Percentiles rank a stretch among this genome's conserved stretches.
Conservation (phyloP, 768 basidiomycete species). For the Suillus decipiens region DNA sequence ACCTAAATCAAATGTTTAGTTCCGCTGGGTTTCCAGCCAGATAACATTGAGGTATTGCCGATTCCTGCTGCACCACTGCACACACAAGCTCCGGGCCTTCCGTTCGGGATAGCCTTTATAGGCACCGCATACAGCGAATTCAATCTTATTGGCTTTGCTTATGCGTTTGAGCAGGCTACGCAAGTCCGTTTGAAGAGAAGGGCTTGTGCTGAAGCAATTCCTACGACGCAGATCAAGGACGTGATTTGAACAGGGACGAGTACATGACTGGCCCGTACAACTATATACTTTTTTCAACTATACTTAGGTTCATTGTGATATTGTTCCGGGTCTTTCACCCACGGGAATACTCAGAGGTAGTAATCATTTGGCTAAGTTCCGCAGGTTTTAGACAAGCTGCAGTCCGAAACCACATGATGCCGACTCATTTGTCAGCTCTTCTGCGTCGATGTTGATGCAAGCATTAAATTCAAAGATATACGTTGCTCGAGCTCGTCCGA, state of each 20-base stretch:
- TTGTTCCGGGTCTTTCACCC: too few relatives aligned
- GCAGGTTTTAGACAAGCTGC: too few relatives aligned
- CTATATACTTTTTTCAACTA: neutral
- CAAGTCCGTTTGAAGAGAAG: slow-evolving; percentile 47
- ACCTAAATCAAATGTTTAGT: slow-evolving; percentile 32
- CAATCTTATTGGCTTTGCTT: slow-evolving; percentile 56
- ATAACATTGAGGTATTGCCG: slow-evolving; percentile 41
- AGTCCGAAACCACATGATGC: too few relatives aligned
- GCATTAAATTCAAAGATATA: too few relatives aligned
- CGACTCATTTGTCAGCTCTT: too few relatives aligned
- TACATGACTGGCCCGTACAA: neutral
- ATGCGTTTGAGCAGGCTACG: slow-evolving; percentile 68
- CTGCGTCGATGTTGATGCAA: too few relatives aligned
- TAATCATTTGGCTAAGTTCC: too few relatives aligned
- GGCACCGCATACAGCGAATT: slow-evolving; percentile 64
- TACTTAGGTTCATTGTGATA: neutral
- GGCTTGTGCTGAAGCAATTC: slow-evolving; percentile 55
- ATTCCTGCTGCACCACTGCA: slow-evolving; percentile 44
- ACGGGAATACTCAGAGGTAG: too few relatives aligned
- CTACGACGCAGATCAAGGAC: slow-evolving; percentile 50
- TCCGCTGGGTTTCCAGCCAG: slow-evolving; percentile 61
- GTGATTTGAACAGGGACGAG: slow-evolving; percentile 19
- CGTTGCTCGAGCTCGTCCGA: too few relatives aligned
- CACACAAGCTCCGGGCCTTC: slow-evolving; percentile 44
- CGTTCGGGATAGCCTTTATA: slow-evolving; percentile 63